phyloP scores from a whole-genome alignment of 495 filamentous ascomycete species.

The Terfezia boudieri region DNA sequence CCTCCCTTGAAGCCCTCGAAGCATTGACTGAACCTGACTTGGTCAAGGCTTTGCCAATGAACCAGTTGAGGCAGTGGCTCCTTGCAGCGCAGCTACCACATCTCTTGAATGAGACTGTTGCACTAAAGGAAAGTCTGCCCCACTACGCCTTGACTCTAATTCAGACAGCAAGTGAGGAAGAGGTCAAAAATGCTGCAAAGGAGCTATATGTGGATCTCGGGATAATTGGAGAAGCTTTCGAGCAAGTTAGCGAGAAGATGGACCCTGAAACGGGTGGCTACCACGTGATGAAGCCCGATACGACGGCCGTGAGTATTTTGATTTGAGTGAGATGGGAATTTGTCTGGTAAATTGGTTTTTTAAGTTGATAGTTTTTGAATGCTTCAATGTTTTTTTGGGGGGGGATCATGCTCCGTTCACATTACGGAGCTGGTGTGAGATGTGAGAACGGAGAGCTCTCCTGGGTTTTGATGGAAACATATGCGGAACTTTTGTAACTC shows the following conservation, averaged over 20 bases:
- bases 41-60: constrained; percentile 23
- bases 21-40: constrained; percentile 20
- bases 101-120: constrained; percentile 24
- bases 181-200: too few relatives aligned
- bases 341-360: too few relatives aligned
- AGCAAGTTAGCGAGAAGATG: too few relatives aligned
- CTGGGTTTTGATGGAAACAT: too few relatives aligned
- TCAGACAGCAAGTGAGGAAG: not conserved
- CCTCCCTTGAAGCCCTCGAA: constrained; percentile 12
- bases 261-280: not conserved
- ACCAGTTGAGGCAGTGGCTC: constrained; percentile 23
- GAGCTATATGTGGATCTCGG: too few relatives aligned
- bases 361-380: too few relatives aligned
- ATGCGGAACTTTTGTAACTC: too few relatives aligned
- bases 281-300: not conserved
- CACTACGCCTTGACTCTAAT: constrained; percentile 22
- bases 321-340: not conserved
- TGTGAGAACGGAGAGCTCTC: too few relatives aligned
- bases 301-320: not conserved
- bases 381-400: too few relatives aligned
- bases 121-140: constrained; percentile 21
- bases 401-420: too few relatives aligned
- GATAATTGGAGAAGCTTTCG: too few relatives aligned
- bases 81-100: constrained; percentile 24
- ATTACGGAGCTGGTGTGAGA: too few relatives aligned